Base-by-base conservation (phyloP, 2,329 filamentous ascomycete species). In the Xylaria arbuscula region DNA sequence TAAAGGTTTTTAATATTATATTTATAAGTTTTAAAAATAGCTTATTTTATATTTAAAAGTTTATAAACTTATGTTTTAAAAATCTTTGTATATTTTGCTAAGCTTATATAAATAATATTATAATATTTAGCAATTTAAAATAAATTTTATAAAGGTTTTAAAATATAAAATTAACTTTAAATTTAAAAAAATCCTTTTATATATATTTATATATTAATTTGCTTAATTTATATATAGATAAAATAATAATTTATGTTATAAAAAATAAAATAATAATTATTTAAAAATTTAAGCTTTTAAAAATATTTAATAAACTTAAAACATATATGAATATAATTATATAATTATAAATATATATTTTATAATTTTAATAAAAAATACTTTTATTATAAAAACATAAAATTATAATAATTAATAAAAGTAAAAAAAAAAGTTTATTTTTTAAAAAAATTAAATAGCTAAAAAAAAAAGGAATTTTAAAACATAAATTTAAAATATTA, bases 361-460 rank as follows among this genome's bases (percentile, higher is more conserved):
- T 45, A n/a, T 45, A 45, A 17, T 45, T 45, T n/a, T 45, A 45
- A 45, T n/a, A 45, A n/a, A 45, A 45, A 45, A 45, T 45, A n/a
- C n/a, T n/a, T n/a, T n/a, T n/a, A n/a, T n/a, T n/a, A n/a, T n/a
- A n/a, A n/a, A n/a, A n/a, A n/a, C n/a, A n/a, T n/a, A n/a, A n/a
- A n/a, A n/a, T n/a, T n/a, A n/a, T n/a, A n/a, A n/a, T n/a, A n/a
- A n/a, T n/a, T n/a, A n/a, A n/a, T n/a, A n/a, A n/a, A n/a, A n/a
- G n/a, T n/a, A n/a, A n/a, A n/a, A n/a, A n/a, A n/a, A n/a, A n/a
- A n/a, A n/a, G n/a, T n/a, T n/a, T n/a, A n/a, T n/a, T n/a, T n/a
- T n/a, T n/a, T n/a, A n/a, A n/a, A n/a, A n/a, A n/a, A n/a, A n/a
- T n/a, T n/a, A n/a, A n/a, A n/a, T n/a, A n/a, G n/a, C n/a, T n/a